A percentile compares a stretch with the other conserved stretches of the same genome.
These are phyloP conservation scores for Saturnispora dispora DNA, from an alignment of 805 yeast genomes.

Conservation along the genomic window DNA sequence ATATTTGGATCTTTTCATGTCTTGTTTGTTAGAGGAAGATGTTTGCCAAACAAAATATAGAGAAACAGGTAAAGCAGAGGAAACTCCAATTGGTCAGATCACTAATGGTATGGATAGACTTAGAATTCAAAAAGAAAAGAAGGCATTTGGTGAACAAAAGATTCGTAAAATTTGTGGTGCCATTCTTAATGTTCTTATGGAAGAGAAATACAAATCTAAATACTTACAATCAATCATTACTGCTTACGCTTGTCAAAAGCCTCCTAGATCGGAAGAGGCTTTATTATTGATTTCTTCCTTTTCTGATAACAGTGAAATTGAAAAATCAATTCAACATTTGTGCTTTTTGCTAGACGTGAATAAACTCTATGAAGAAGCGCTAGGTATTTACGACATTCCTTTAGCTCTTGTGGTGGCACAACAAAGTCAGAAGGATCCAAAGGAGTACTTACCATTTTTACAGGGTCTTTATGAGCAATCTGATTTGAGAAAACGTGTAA, in stretches of 20 bases:
- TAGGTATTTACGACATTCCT: conserved; percentile 75
- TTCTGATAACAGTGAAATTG: conserved; percentile 37
- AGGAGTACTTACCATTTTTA: conserved; percentile 88
- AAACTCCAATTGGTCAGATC: neutral
- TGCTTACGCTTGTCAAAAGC: conserved; percentile 85
- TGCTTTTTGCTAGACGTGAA: conserved; percentile 90
- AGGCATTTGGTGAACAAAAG: conserved; percentile 31
- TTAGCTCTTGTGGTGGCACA: conserved; percentile 82
- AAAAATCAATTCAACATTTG: conserved; percentile 66
- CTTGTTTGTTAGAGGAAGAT: conserved; percentile 80
- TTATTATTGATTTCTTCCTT: conserved; percentile 50
- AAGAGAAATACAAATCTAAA: conserved; percentile 41
- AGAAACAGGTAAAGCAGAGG: conserved; percentile 43
- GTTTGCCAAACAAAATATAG: conserved; percentile 73
- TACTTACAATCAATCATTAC: conserved; percentile 77
- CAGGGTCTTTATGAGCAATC: conserved; percentile 66
- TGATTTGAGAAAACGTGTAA: conserved; percentile 57
- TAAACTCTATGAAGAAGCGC: conserved; percentile 64
- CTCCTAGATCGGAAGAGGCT: conserved; percentile 77
- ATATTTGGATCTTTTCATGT: conserved; percentile 76
- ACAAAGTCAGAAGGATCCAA: conserved; percentile 95
- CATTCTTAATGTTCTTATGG: conserved; percentile 46
- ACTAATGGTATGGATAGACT: conserved; percentile 5
- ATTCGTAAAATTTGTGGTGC: conserved; percentile 72
- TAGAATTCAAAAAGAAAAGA: conserved; percentile 4